Base-by-base conservation (phyloP, 2,329 filamentous ascomycete genomes). In the Epichloe uncinata region DNA sequence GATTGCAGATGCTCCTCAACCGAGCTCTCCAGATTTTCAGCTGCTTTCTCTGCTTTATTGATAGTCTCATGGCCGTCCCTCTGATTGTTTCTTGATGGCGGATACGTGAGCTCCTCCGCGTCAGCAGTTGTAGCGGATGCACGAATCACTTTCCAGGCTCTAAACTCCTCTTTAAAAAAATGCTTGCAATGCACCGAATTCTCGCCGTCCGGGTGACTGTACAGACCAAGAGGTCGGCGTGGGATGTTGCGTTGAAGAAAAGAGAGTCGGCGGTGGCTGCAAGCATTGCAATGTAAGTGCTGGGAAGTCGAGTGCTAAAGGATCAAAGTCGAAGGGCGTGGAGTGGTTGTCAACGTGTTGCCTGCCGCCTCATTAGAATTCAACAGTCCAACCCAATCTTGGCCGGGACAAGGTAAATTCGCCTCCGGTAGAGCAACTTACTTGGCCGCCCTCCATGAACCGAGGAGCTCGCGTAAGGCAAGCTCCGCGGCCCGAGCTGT, bases 401-500 rank as follows among this genome's bases (percentile, higher is more conserved):
- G 34, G 26, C 34, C 44, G 40, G 8, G 26, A 9, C 26, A 9
- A 9, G 9, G 26, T 30, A 9, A 9, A n/a, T 30, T 30, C 26
- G 26, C 26, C 26, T 30, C 26, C 26, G 8, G 8, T 30, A 30
- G 43, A 30, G 13, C n/a, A 77, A 68, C 80, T 59, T 74, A 90
- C 87, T 84, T 88, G 55, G 90, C 89, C 54, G 89, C 87, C 62
- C 85, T 81, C 64, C 90, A 78, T 53, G 85, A 90, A 59, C 84
- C 82, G 49, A 95, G 68, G 42, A 96, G 72, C 68, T 96, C 91
- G 54, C 86, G 75, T 57, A 96, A 68, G 6, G 91, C 89, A 62
- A 96, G 69, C 68, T 95, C 88, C 20, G 90, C 82, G 5, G 90
- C 90, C 55, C 81, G 79, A 18, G 84, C 84, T n/a, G 80, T 88